These are phyloP conservation scores for Pythium angustatum DNA, from an alignment of 352 stramenopile genomes.

Conservation along the genomic window DNA sequence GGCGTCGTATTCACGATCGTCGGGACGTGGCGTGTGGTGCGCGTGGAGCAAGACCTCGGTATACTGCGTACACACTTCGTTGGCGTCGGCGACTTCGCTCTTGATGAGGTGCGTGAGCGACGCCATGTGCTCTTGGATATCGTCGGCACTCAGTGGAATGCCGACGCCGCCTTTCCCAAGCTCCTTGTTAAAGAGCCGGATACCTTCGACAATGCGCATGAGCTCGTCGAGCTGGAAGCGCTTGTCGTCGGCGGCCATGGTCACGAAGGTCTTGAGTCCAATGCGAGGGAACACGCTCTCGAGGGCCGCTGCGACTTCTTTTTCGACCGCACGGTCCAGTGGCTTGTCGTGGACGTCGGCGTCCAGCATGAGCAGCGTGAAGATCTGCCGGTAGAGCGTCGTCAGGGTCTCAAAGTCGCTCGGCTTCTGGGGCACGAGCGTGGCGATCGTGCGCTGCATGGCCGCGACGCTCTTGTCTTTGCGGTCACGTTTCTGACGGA, in stretches of 20 bases:
- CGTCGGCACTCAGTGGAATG: slow-evolving; percentile 62
- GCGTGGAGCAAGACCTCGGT: slow-evolving; percentile 75
- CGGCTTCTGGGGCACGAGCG: slow-evolving; percentile 69
- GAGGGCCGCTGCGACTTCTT: slow-evolving; percentile 88
- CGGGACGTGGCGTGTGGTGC: slow-evolving; percentile 53
- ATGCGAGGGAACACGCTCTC: slow-evolving; percentile 95
- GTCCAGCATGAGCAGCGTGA: slow-evolving; percentile 81
- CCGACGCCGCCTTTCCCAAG: slow-evolving; percentile 85
- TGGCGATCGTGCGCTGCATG: slow-evolving; percentile 75
- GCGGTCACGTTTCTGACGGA: slow-evolving; percentile 56
- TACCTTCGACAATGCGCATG: slow-evolving; percentile 90
- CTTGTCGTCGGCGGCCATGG: slow-evolving; percentile 89
- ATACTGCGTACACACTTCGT: slow-evolving; percentile 80
- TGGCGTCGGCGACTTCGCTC: slow-evolving; percentile 60
- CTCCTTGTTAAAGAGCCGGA: slow-evolving; percentile 93
- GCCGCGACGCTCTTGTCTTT: slow-evolving; percentile 62
- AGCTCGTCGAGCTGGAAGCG: slow-evolving; percentile 90
- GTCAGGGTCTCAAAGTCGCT: slow-evolving; percentile 92
- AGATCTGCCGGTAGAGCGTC: slow-evolving; percentile 90
- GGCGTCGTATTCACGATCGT: slow-evolving; percentile 30
- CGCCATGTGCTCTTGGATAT: slow-evolving; percentile 57
- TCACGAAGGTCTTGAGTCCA: slow-evolving; percentile 93
- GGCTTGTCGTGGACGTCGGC: slow-evolving; percentile 34
- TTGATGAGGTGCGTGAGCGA: slow-evolving; percentile 50
- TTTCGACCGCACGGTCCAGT: slow-evolving; percentile 74